Percentiles rank a stretch among this genome's conserved stretches.
Conservation (phyloP, 257 asterid species). For the Nemophila menziesii region DNA sequence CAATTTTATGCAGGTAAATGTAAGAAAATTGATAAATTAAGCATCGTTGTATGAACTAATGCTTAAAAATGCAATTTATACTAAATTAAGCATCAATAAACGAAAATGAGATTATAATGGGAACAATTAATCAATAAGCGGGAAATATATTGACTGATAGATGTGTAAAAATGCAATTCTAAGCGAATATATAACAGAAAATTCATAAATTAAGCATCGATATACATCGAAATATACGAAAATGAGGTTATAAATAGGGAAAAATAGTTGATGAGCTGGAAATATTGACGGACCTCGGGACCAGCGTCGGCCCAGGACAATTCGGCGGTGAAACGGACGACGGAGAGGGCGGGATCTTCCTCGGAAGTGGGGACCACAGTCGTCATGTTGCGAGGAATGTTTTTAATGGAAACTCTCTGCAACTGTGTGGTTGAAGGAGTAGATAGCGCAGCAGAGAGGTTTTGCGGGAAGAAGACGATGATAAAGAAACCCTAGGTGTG, state of each 20-base stretch:
- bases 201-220: not conserved
- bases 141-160: too few species aligned
- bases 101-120: too few species aligned
- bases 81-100: too few species aligned
- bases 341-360: slow-evolving; percentile 77
- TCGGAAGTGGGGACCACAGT: slow-evolving; percentile 85
- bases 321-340: slow-evolving; percentile 73
- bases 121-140: too few species aligned
- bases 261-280: not conserved
- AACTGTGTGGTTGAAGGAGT: not conserved
- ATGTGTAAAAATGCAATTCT: not conserved
- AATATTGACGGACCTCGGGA: slow-evolving; percentile 35
- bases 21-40: too few species aligned
- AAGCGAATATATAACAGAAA: not conserved
- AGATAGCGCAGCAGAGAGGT: slow-evolving; percentile 4
- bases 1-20: too few species aligned
- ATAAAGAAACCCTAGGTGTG: slow-evolving; percentile 17
- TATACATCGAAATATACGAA: not conserved
- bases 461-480: not conserved
- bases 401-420: not conserved
- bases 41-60: too few species aligned
- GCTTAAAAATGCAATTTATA: too few species aligned
- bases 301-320: slow-evolving; percentile 92
- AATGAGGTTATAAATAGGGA: not conserved
- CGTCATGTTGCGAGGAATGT: slow-evolving; percentile 33